These are phyloP conservation scores for Mucor lusitanicus DNA, from an alignment of 371 early-diverging fungal species.

Conservation along the genomic window DNA sequence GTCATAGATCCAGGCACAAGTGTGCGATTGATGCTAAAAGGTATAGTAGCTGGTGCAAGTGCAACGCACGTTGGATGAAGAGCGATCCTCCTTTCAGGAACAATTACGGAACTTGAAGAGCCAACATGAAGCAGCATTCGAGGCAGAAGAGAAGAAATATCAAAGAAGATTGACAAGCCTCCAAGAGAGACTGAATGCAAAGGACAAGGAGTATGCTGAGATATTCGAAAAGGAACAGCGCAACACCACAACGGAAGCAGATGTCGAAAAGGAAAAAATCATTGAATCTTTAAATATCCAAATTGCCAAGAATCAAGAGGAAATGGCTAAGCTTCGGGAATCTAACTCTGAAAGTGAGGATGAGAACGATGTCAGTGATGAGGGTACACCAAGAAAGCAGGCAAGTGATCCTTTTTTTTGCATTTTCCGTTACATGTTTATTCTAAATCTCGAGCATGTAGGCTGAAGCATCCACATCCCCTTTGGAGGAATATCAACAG, in stretches of 20 bases:
- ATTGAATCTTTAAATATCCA: conserved; percentile 16
- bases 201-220: conserved; percentile 26
- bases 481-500: neutral
- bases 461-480: neutral
- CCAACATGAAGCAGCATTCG: conserved; percentile 25
- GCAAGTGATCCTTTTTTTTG: neutral
- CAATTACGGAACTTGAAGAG: conserved; percentile 18
- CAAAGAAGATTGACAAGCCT: conserved; percentile 25
- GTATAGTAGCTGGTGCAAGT: conserved; percentile 19
- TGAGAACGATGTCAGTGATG: neutral
- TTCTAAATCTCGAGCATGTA: neutral
- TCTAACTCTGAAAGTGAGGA: neutral
- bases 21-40: neutral
- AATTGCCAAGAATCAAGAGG: conserved; percentile 16
- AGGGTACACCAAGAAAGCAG: neutral
- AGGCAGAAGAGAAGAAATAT: conserved; percentile 35
- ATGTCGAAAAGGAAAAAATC: conserved; percentile 15
- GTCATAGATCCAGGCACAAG: neutral
- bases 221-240: conserved; percentile 13
- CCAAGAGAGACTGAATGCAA: conserved; percentile 34
- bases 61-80: conserved; percentile 23
- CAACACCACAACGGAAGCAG: neutral
- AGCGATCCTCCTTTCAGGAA: conserved; percentile 18
- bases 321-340: conserved; percentile 7
- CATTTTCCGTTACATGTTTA: neutral